phyloP scores from a whole-genome alignment of 2,329 filamentous ascomycete species.

The Aschersonia sp. region DNA sequence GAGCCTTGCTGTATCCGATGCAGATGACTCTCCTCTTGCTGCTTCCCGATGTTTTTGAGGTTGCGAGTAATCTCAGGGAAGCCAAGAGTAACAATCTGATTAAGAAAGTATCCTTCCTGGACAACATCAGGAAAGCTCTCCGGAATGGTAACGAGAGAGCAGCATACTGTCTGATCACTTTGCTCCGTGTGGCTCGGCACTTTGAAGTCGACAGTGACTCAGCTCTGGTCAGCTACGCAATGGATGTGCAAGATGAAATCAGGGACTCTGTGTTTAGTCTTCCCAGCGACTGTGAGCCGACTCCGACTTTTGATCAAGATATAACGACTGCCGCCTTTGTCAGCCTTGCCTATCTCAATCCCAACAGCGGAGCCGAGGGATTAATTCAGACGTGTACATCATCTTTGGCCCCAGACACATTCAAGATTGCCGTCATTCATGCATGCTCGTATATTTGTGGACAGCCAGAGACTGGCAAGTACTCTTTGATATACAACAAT shows the following conservation, averaged over 20 bases:
- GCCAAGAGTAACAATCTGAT: conserved; percentile 45
- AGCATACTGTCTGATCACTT: conserved; percentile 47
- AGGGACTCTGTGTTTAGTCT: conserved; percentile 49
- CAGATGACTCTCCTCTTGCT: conserved; percentile 49
- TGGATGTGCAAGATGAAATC: conserved; percentile 57
- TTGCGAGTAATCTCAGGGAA: conserved; percentile 52
- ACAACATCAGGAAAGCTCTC: conserved; percentile 46
- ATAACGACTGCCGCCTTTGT: conserved; percentile 54
- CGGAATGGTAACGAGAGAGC: conserved; percentile 52
- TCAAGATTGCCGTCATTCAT: conserved; percentile 48
- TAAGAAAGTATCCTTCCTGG: conserved; percentile 53
- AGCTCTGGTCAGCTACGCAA: conserved; percentile 48
- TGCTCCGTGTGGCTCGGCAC: conserved; percentile 48
- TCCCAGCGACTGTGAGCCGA: conserved; percentile 28
- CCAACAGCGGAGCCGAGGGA: conserved; percentile 41
- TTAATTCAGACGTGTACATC: conserved; percentile 42
- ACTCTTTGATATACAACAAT: conserved; percentile 38
- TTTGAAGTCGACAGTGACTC: conserved; percentile 49
- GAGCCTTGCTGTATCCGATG: conserved; percentile 42
- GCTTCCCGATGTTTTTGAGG: conserved; percentile 54
- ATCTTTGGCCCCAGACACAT: conserved; percentile 38
- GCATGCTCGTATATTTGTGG: conserved; percentile 48
- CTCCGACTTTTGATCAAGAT: conserved; percentile 42
- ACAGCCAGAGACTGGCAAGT: conserved; percentile 31
- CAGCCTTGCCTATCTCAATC: conserved; percentile 45